Base-by-base conservation (phyloP, 768 basidiomycete species). In the Russula emetica region DNA sequence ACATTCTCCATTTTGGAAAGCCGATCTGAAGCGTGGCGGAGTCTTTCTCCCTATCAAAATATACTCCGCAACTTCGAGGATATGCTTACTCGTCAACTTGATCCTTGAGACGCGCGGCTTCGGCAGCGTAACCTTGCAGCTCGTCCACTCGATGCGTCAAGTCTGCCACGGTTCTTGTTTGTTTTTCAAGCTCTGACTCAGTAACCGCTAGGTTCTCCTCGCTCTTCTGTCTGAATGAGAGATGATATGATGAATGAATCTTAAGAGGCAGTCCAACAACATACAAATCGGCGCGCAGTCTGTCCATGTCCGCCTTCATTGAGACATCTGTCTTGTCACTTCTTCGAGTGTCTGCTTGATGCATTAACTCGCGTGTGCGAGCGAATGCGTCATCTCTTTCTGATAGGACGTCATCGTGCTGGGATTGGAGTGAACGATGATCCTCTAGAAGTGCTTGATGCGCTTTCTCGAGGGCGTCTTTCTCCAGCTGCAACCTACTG, bases 1-100 rank as follows among this genome's bases (percentile, higher is more conserved):
- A 97, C 94, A 71, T 95, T 95, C 76, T 98, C 97, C 1, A 87
- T 90, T 79, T 98, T 98, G 70, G 91, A 88, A 47, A 94, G 78
- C 68, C 86, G 91, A 70, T 98, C 97, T 4, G 92, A 90, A 6
- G 93, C 89, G 76, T 98, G 94, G 6, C 88, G 87, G 71, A 93
- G 92, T 72, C 94, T 96, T 36, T 63, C 40, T 30, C 49, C 54
- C 47, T 42, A 38, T 50, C 44, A 61, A 26, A 40, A 58, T 22
- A 45, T 18, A 45, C 22, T 53, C 53, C 58, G 63, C 53, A 38
- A 20, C 22, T 20, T 61, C 55, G 59, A 50, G 30, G 55, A 14
- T 20, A 20, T 13, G 76, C 86, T 68, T 73, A 95, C 93, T 98
- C 97, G 71, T 99, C 97, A 4, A 98, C 80, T 75, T 95, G 87